phyloP scores from a whole-genome alignment of 2,329 filamentous ascomycete genomes.

The Paraconiothyrium sp. region DNA sequence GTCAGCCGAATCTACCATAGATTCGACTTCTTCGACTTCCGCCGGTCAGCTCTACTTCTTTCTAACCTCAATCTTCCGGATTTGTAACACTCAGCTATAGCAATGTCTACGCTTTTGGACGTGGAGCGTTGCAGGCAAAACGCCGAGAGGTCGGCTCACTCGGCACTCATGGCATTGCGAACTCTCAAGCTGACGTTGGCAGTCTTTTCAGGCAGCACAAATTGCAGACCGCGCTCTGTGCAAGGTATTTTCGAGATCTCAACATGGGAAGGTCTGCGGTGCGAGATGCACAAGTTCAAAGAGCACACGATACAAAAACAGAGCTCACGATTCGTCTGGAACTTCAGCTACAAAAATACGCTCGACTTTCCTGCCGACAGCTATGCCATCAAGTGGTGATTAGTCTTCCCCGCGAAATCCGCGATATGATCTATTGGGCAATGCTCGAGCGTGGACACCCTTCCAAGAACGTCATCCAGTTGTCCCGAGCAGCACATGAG shows the following conservation, averaged over 20 bases:
- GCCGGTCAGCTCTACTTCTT: neutral
- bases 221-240: neutral
- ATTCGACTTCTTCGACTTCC: neutral
- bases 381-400: neutral
- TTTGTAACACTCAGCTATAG: neutral
- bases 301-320: neutral
- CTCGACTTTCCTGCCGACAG: neutral
- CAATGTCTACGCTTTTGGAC: neutral
- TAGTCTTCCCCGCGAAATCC: neutral
- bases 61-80: neutral
- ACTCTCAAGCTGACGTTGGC: neutral
- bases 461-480: neutral
- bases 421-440: constrained; percentile 5
- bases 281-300: too few species aligned
- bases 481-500: neutral
- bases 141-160: neutral
- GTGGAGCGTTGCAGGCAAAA: neutral
- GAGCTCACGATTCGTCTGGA: neutral
- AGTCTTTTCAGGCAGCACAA: neutral
- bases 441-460: constrained; percentile 1
- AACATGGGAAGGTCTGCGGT: too few species aligned
- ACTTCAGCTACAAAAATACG: neutral
- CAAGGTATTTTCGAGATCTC: too few species aligned
- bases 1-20: neutral
- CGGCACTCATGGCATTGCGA: neutral